phyloP scores from a whole-genome alignment of 2,329 filamentous ascomycete species.

The Colletotrichum ledebouriae region DNA sequence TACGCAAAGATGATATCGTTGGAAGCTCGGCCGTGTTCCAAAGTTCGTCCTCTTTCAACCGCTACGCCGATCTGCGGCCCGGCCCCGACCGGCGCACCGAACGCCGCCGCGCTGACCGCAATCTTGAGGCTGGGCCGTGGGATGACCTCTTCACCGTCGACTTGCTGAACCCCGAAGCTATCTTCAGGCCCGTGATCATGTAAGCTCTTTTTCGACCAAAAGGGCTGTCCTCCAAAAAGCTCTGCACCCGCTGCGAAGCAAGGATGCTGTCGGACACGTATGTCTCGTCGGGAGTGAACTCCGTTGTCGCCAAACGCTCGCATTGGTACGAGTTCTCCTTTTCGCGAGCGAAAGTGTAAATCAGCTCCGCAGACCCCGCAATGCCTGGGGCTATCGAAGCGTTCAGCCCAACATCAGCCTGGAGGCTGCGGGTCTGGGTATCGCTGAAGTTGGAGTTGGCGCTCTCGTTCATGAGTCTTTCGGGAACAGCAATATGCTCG shows the following conservation, averaged over 20 bases:
- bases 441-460: background rate
- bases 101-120: background rate
- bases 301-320: background rate
- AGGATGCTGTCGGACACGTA: background rate
- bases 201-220: background rate
- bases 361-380: background rate
- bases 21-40: background rate
- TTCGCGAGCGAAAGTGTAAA: background rate
- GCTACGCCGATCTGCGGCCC: background rate
- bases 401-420: background rate
- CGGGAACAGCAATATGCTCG: background rate
- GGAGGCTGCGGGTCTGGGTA: background rate
- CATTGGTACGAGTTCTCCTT: background rate
- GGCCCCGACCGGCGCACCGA: background rate
- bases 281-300: background rate
- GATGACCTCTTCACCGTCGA: too few species aligned
- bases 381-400: background rate
- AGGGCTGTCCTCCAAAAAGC: background rate
- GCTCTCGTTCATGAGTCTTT: background rate
- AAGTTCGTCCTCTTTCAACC: background rate
- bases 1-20: background rate
- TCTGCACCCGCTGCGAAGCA: background rate
- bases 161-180: background rate
- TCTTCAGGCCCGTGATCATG: constrained; percentile 1
- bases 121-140: background rate